Conservation (phyloP, 805 yeast species). For the Pichia nanzhaoensis region DNA sequence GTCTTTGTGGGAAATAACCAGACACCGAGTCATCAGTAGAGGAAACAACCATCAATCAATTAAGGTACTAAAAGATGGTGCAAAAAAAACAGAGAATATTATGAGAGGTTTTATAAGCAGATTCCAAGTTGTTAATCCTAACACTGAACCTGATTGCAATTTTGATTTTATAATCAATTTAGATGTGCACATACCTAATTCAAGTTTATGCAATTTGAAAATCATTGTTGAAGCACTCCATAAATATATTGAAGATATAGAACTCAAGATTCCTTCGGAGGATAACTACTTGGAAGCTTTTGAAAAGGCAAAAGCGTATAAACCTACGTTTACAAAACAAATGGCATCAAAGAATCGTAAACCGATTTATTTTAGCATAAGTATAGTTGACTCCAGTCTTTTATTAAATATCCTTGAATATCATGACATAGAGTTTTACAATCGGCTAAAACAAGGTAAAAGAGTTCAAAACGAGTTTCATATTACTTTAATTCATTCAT, state of each 20-base stretch:
- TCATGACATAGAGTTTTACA: slow-evolving; percentile 1
- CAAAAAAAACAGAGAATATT: slow-evolving; percentile 46
- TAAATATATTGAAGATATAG: slow-evolving; percentile 37
- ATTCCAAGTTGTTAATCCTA: slow-evolving; percentile 51
- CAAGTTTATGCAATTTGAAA: slow-evolving; percentile 46
- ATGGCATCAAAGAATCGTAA: slow-evolving; percentile 15
- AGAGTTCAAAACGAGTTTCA: slow-evolving; percentile 55
- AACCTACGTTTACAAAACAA: slow-evolving; percentile 42
- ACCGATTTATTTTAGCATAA: slow-evolving; percentile 44
- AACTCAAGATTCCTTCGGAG: slow-evolving; percentile 34
- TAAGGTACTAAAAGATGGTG: slow-evolving; percentile 42
- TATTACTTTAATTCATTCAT: slow-evolving; percentile 54
- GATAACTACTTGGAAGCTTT: slow-evolving; percentile 42
- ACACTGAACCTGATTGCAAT: slow-evolving; percentile 48
- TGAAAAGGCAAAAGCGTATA: slow-evolving; percentile 43
- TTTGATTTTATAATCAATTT: slow-evolving; percentile 66
- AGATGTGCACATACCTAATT: slow-evolving; percentile 33
- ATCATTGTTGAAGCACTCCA: slow-evolving; percentile 35
- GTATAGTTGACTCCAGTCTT: slow-evolving; percentile 21
- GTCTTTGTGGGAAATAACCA: slow-evolving; percentile 46
- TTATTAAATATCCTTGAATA: background rate
- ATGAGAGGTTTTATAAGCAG: slow-evolving; percentile 69
- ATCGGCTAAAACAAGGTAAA: slow-evolving; percentile 22
- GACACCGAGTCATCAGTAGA: slow-evolving; percentile 51
- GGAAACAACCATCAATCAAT: slow-evolving; percentile 91